phyloP scores from a whole-genome alignment of 2,329 filamentous ascomycete species.

The Talaromyces sp. region DNA sequence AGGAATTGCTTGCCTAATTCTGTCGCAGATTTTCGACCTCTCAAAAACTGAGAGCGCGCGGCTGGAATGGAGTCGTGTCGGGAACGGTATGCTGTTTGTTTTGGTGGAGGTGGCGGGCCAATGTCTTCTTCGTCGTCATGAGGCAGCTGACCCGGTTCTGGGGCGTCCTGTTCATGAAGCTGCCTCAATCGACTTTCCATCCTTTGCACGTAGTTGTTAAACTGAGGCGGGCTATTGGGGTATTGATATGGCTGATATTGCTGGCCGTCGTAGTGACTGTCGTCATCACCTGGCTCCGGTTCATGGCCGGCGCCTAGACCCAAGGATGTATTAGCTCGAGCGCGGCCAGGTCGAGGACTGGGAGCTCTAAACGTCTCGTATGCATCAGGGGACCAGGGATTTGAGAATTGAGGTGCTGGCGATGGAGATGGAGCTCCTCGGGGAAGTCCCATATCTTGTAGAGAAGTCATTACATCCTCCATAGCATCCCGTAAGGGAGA shows the following conservation, averaged over 20 bases:
- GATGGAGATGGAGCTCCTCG: constrained; percentile 46
- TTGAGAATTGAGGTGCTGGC: constrained; percentile 46
- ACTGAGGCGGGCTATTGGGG: constrained; percentile 58
- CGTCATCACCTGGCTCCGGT: constrained; percentile 40
- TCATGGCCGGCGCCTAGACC: constrained; percentile 54
- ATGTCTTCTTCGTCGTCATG: constrained; percentile 33
- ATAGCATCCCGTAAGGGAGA: constrained; percentile 91
- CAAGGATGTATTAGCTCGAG: constrained; percentile 60
- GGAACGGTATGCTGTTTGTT: constrained; percentile 39
- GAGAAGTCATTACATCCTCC: constrained; percentile 94
- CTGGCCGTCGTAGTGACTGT: constrained; percentile 51
- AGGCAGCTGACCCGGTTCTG: constrained; percentile 48
- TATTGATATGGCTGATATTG: constrained; percentile 48
- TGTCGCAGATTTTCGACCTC: constrained; percentile 52
- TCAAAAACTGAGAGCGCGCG: constrained; percentile 31
- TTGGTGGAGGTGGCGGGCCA: constrained; percentile 57
- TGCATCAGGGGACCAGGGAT: constrained; percentile 87
- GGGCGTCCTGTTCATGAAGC: constrained; percentile 53
- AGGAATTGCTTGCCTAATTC: constrained; percentile 67
- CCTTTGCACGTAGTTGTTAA: constrained; percentile 81
- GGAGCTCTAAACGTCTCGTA: constrained; percentile 54
- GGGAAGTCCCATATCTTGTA: constrained; percentile 74
- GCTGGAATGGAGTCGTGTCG: constrained; percentile 38
- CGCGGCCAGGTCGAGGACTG: constrained; percentile 40
- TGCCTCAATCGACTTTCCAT: constrained; percentile 80